phyloP scores from a whole-genome alignment of 139 green algal genomes.

The Pleodorina starrii region DNA sequence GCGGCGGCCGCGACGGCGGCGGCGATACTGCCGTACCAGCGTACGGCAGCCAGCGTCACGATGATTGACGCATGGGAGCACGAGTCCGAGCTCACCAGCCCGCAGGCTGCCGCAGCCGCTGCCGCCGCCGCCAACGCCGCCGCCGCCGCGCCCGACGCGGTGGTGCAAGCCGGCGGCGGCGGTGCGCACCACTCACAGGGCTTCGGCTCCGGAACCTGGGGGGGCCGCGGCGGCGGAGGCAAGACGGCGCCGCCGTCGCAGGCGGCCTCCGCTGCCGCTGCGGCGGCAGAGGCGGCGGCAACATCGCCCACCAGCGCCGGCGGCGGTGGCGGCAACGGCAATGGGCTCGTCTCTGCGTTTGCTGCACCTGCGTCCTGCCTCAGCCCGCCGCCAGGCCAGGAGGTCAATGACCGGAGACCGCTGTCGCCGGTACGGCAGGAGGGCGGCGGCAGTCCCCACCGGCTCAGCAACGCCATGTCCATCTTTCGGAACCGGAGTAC shows the following conservation, averaged over 20 bases:
- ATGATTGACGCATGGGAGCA: slow-evolving; percentile 35
- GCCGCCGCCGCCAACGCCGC: too few relatives aligned
- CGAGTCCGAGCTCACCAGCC: neutral
- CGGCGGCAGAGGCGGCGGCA: neutral
- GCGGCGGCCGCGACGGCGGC: neutral
- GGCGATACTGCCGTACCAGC: neutral
- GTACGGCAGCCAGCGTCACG: slow-evolving; percentile 12
- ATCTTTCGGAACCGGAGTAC: slow-evolving; percentile 8
- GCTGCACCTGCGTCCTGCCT: neutral
- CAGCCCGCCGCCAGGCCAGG: neutral
- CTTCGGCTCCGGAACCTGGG: neutral
- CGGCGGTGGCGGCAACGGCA: neutral
- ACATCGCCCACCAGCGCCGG: neutral
- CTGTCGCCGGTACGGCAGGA: neutral
- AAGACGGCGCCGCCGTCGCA: neutral
- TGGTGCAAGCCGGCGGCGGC: neutral
- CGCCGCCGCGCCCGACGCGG: neutral
- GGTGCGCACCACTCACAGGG: neutral
- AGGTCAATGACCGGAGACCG: neutral
- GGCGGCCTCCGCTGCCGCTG: neutral
- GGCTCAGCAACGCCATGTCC: slow-evolving; percentile 43
- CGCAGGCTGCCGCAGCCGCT: neutral
- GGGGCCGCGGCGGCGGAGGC: neutral
- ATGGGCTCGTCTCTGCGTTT: neutral
- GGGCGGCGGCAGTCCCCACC: neutral